These are phyloP conservation scores for Taphrina flavorubra DNA, from an alignment of 1,139 yeast genomes.

Conservation along the genomic window DNA sequence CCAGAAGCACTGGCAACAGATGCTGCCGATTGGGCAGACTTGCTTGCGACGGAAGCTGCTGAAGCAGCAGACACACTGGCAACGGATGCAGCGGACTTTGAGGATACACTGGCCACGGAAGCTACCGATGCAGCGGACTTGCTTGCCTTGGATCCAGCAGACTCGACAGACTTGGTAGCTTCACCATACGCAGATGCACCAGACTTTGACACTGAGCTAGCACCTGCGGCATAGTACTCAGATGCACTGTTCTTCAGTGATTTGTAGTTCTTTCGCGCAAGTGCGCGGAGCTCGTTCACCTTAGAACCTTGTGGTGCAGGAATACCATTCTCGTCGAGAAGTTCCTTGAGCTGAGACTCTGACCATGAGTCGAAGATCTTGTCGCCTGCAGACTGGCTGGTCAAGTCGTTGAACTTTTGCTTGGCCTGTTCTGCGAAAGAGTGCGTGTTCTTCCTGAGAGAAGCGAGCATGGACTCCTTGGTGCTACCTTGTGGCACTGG, in stretches of 20 bases:
- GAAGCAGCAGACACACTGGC: conserved; percentile 28
- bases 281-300: conserved; percentile 49
- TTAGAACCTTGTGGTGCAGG: conserved; percentile 52
- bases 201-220: conserved; percentile 21
- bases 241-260: conserved; percentile 36
- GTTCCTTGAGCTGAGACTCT: conserved; percentile 56
- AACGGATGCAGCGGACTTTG: conserved; percentile 28
- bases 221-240: conserved; percentile 38
- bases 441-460: conserved; percentile 54
- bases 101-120: conserved; percentile 32
- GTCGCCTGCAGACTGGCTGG: conserved; percentile 25
- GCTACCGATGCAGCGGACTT: conserved; percentile 26
- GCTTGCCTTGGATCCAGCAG: conserved; percentile 29
- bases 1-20: conserved; percentile 33
- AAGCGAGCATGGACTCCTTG: conserved; percentile 52
- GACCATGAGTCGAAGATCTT: conserved; percentile 57
- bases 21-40: conserved; percentile 29
- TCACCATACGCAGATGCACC: conserved; percentile 40
- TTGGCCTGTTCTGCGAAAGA: conserved; percentile 45
- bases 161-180: conserved; percentile 34
- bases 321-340: conserved; percentile 58
- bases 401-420: conserved; percentile 31
- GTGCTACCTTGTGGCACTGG: conserved; percentile 53
- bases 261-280: conserved; percentile 40
- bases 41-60: conserved; percentile 32